Percentiles rank a stretch among this genome's conserved stretches.
Evolutionary conservation across 306 rosid genomes (phyloP).

Genomic region (Pterocarpus santalinus): DNA sequence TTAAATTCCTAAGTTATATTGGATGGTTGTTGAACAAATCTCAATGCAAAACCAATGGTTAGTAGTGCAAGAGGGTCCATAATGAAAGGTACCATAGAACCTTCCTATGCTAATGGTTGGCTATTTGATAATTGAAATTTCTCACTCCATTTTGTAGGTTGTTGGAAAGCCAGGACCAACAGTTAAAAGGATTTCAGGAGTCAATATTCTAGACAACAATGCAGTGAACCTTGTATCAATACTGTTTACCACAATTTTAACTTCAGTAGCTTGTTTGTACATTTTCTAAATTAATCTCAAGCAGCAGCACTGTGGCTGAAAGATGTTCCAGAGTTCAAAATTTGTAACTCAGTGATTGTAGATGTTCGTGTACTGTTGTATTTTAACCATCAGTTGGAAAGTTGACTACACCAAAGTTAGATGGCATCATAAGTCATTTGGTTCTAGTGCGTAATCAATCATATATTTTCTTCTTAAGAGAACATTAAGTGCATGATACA

Average conservation of each 20-base stretch:
- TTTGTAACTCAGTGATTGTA: slow-evolving; percentile 29
- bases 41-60: slow-evolving; percentile 23
- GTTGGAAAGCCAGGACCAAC: slow-evolving; percentile 95
- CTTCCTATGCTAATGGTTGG: slow-evolving; percentile 21
- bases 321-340: slow-evolving; percentile 25
- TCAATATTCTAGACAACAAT: slow-evolving; percentile 82
- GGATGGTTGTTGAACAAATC: slow-evolving; percentile 26
- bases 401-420: slow-evolving; percentile 27
- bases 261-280: slow-evolving; percentile 66
- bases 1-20: not conserved
- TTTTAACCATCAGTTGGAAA: slow-evolving; percentile 8
- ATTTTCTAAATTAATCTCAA: slow-evolving; percentile 54
- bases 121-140: slow-evolving; percentile 36
- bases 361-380: slow-evolving; percentile 39
- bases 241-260: slow-evolving; percentile 71
- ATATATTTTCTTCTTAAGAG: not conserved
- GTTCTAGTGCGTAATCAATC: not conserved
- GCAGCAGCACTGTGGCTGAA: not conserved
- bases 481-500: slow-evolving; percentile 5
- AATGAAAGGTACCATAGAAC: not conserved
- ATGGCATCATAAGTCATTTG: not conserved
- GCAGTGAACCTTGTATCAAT: slow-evolving; percentile 83
- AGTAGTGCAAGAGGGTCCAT: slow-evolving; percentile 4
- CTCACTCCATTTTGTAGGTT: slow-evolving; percentile 58
- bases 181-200: slow-evolving; percentile 79